Evolutionary conservation across 164 flowering plant species (phyloP).

Genomic region (Annona squamosa): DNA sequence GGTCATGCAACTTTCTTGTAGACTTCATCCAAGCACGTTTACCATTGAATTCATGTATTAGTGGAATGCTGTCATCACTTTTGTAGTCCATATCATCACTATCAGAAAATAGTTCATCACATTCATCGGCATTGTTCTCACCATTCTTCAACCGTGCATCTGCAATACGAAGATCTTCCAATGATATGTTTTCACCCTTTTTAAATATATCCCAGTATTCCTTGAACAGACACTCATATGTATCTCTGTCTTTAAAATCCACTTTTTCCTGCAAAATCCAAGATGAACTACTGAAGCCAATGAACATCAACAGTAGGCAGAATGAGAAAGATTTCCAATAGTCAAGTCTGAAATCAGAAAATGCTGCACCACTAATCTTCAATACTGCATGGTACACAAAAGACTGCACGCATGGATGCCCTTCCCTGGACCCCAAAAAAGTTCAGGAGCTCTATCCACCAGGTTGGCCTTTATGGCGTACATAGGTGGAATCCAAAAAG

Average conservation of each 20-base stretch:
- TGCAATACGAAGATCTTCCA: conserved; percentile 37
- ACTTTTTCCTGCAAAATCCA: conserved; percentile 40
- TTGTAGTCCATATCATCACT: conserved; percentile 23
- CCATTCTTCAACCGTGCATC: conserved; percentile 28
- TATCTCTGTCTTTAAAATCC: conserved; percentile 54
- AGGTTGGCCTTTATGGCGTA: too few species aligned
- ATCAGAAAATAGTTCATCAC: conserved; percentile 22
- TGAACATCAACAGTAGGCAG: not conserved
- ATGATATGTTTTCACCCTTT: conserved; percentile 37
- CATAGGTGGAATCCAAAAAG: too few species aligned
- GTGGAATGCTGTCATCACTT: not conserved
- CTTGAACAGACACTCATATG: conserved; percentile 55
- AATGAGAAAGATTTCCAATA: too few species aligned
- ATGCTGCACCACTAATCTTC: too few species aligned
- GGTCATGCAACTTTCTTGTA: conserved; percentile 13
- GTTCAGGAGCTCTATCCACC: too few species aligned
- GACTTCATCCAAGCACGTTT: conserved; percentile 4
- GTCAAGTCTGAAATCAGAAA: too few species aligned
- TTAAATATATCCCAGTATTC: conserved; percentile 65
- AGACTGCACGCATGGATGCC: too few species aligned
- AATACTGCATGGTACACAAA: too few species aligned
- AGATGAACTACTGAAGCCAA: not conserved
- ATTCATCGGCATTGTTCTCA: conserved; percentile 12
- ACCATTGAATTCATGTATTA: conserved; percentile 14
- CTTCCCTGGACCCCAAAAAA: too few species aligned